Percentiles rank a stretch among this genome's conserved stretches.
Evolutionary conservation across 225 moss, liverwort and hornwort species (phyloP).

Genomic region (Rhytidiadelphus loreus): DNA sequence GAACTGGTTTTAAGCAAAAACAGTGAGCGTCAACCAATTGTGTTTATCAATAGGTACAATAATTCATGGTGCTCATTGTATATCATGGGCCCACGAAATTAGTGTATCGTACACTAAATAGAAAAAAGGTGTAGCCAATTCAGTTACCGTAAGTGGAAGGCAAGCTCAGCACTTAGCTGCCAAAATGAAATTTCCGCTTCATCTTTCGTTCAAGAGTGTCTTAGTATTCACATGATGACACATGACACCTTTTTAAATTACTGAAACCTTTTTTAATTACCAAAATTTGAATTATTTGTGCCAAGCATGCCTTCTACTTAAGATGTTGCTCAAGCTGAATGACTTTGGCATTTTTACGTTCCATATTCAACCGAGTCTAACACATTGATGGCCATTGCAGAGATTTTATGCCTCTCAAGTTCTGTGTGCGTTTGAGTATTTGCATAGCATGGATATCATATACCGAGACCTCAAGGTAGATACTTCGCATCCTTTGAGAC

Average conservation of each 20-base stretch:
- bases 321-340: neutral
- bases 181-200: neutral
- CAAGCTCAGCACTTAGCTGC: neutral
- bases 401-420: constrained; percentile 95
- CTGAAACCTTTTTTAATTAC: neutral
- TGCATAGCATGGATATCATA: constrained; percentile 85
- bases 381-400: constrained; percentile 15
- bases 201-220: neutral
- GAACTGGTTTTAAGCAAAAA: neutral
- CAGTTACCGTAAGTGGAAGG: neutral
- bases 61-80: too few species aligned
- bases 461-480: constrained; percentile 88
- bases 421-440: constrained; percentile 80
- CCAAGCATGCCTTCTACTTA: neutral
- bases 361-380: neutral
- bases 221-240: neutral
- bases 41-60: neutral
- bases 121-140: neutral
- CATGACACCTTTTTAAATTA: neutral
- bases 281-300: neutral
- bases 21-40: neutral
- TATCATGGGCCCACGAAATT: too few species aligned
- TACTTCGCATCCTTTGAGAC: neutral
- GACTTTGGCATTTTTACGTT: neutral
- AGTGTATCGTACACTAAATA: neutral